Conservation (phyloP, 2,329 filamentous ascomycete genomes). For the Thelonectria rubi region DNA sequence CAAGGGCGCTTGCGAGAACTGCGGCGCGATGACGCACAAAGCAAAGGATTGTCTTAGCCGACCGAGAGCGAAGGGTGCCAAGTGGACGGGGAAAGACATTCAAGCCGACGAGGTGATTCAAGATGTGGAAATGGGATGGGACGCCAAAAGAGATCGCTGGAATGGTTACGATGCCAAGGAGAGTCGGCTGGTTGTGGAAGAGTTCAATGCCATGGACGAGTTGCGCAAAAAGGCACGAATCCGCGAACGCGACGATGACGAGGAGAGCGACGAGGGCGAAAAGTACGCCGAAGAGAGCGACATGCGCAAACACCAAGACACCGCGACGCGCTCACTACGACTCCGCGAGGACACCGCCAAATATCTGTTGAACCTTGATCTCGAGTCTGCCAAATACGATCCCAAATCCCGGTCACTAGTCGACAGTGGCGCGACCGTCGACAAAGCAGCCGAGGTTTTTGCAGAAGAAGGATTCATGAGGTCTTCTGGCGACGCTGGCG, state of each 20-base stretch:
- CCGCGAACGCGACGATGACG: constrained; percentile 59
- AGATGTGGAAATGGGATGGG: constrained; percentile 89
- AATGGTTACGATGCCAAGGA: constrained; percentile 95
- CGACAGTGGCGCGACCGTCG: constrained; percentile 80
- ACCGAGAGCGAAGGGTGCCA: constrained; percentile 87
- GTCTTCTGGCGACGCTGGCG: constrained; percentile 87
- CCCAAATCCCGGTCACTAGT: constrained; percentile 94
- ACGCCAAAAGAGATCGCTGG: constrained; percentile 97
- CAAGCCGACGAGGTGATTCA: constrained; percentile 90
- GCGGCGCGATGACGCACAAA: constrained; percentile 96
- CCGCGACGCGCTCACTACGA: constrained; percentile 87
- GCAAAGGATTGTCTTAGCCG: constrained; percentile 91
- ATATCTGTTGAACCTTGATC: constrained; percentile 91
- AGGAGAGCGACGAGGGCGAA: constrained; percentile 67
- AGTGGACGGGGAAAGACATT: constrained; percentile 92
- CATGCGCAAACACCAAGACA: constrained; percentile 93
- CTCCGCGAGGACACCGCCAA: constrained; percentile 97
- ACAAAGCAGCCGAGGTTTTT: constrained; percentile 82
- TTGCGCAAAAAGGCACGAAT: constrained; percentile 67
- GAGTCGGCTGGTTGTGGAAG: constrained; percentile 86
- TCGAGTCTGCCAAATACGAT: constrained; percentile 97
- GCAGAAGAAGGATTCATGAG: constrained; percentile 94
- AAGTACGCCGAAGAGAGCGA: constrained; percentile 95
- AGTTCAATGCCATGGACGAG: constrained; percentile 87
- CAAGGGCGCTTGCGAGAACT: constrained; percentile 98